phyloP scores from a whole-genome alignment of 2,329 filamentous ascomycete genomes.

The Talaromyces sp. region DNA sequence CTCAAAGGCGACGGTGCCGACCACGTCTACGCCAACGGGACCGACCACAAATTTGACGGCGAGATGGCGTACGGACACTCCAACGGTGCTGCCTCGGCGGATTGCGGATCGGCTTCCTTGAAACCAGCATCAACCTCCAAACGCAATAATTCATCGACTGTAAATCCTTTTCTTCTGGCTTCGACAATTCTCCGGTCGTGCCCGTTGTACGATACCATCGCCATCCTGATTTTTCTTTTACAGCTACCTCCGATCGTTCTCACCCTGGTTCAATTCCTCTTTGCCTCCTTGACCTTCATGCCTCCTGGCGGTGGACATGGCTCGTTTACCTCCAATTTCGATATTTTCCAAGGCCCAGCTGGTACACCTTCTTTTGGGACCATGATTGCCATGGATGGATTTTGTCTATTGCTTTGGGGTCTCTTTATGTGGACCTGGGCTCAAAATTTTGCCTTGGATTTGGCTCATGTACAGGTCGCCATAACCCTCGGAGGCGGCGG shows the following conservation, averaged over 20 bases:
- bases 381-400: slow-evolving; percentile 75
- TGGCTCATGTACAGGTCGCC: slow-evolving; percentile 90
- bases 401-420: slow-evolving; percentile 76
- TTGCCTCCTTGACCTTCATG: slow-evolving; percentile 88
- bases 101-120: slow-evolving; percentile 31
- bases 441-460: slow-evolving; percentile 81
- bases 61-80: slow-evolving; percentile 36
- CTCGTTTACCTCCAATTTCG: slow-evolving; percentile 69
- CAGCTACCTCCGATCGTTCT: slow-evolving; percentile 85
- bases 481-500: slow-evolving; percentile 81
- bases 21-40: slow-evolving; percentile 34
- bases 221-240: slow-evolving; percentile 92
- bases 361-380: slow-evolving; percentile 83
- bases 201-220: slow-evolving; percentile 89
- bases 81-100: slow-evolving; percentile 31
- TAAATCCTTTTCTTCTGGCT: slow-evolving; percentile 70
- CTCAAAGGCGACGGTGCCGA: slow-evolving; percentile 35
- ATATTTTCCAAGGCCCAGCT: slow-evolving; percentile 83
- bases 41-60: slow-evolving; percentile 33
- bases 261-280: slow-evolving; percentile 85
- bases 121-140: slow-evolving; percentile 30
- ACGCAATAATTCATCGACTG: slow-evolving; percentile 49
- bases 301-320: slow-evolving; percentile 75
- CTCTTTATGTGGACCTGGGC: slow-evolving; percentile 81
- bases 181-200: slow-evolving; percentile 85